phyloP scores from a whole-genome alignment of 2,329 filamentous ascomycete genomes.

The Pseudogymnoascus sp. region DNA sequence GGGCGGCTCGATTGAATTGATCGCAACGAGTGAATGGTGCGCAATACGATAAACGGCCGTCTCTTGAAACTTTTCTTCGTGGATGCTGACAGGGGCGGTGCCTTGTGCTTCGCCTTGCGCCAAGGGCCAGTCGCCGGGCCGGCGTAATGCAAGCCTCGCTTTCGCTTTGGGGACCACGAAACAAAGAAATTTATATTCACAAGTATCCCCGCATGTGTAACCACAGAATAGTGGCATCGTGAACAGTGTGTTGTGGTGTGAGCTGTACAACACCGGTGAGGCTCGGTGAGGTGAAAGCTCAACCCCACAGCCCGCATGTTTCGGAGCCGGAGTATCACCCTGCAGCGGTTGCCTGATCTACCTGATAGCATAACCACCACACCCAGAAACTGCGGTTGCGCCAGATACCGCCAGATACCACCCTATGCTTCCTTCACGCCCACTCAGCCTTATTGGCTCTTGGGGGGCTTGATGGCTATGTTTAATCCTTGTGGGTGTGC shows the following conservation, averaged over 20 bases:
- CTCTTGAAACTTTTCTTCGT: not conserved
- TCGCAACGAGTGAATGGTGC: not conserved
- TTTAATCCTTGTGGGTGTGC: not conserved
- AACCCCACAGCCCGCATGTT: not conserved
- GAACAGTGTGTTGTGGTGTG: not conserved
- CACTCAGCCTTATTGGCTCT: constrained; percentile 2
- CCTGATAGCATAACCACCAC: not conserved
- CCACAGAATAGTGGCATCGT: not conserved
- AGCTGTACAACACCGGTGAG: not conserved
- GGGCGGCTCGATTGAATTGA: not conserved
- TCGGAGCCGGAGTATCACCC: not conserved
- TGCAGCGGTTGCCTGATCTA: not conserved
- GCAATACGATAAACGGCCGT: not conserved
- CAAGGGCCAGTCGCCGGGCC: not conserved
- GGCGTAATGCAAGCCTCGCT: not conserved
- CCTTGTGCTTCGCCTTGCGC: not conserved
- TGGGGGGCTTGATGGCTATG: not conserved
- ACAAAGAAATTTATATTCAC: not conserved
- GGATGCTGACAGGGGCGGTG: not conserved
- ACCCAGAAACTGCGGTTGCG: not conserved
- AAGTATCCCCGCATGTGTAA: not conserved
- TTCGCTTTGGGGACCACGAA: not conserved
- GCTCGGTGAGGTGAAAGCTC: not conserved
- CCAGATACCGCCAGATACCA: not conserved
- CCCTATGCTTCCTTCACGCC: not conserved